Evolutionary conservation across 441 rosid genomes (phyloP).

Genomic region (Adansonia grandidieri): DNA sequence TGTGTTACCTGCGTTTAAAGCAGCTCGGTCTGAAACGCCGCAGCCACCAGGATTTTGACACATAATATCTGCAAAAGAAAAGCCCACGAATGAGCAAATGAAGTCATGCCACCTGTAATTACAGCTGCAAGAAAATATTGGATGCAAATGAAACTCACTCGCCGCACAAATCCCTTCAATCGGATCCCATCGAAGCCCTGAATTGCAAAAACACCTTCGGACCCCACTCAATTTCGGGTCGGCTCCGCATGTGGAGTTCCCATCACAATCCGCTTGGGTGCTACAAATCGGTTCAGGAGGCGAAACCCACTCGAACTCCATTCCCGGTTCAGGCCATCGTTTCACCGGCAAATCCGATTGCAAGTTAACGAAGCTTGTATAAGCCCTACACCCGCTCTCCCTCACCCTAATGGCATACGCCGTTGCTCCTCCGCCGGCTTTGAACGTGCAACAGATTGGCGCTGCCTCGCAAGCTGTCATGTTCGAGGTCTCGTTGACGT

Average conservation of each 20-base stretch:
- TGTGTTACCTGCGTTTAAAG: conserved; percentile 41
- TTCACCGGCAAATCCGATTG: conserved; percentile 35
- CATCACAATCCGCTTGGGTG: conserved; percentile 45
- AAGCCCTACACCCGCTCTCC: conserved; percentile 51
- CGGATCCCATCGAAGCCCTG: conserved; percentile 51
- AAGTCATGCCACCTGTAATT: not conserved
- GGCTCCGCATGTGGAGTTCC: conserved; percentile 44
- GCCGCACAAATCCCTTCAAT: conserved; percentile 43
- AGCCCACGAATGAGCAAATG: not conserved
- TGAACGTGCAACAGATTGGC: conserved; percentile 46
- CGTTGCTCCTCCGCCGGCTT: conserved; percentile 52
- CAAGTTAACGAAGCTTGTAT: conserved; percentile 57
- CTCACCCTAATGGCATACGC: conserved; percentile 47
- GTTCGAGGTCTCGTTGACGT: conserved; percentile 27
- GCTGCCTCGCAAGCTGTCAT: conserved; percentile 32
- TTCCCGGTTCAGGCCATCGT: conserved; percentile 56
- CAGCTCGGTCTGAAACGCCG: conserved; percentile 32
- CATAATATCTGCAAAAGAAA: conserved; percentile 30
- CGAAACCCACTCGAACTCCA: conserved; percentile 56
- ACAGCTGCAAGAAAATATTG: not conserved
- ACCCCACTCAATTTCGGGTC: conserved; percentile 27
- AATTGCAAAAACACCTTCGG: conserved; percentile 46
- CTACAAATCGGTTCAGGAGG: conserved; percentile 51
- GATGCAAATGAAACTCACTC: conserved; percentile 26
- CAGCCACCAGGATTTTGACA: conserved; percentile 44